Evolutionary conservation across 495 filamentous ascomycete genomes (phyloP).

Genomic region (Penicillium bovifimosum): DNA sequence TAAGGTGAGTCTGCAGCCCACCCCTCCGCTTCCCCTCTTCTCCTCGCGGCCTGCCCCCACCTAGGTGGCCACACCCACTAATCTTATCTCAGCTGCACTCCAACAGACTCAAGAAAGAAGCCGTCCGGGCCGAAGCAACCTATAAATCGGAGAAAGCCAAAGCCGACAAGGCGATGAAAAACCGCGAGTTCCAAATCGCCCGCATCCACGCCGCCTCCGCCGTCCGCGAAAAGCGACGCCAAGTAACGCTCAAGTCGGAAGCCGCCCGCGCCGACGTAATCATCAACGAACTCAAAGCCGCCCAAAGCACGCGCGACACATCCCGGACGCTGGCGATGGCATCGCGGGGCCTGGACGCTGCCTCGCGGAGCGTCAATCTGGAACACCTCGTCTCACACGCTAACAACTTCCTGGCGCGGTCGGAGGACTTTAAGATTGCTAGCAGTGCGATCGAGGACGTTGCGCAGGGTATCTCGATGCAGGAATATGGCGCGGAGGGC

Average conservation of each 20-base stretch:
- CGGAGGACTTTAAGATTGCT: constrained; percentile 46
- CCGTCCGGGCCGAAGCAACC: constrained; percentile 40
- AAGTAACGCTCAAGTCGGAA: constrained; percentile 41
- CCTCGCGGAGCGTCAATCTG: constrained; percentile 41
- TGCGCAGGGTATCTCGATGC: constrained; percentile 41
- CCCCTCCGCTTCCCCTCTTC: neutral
- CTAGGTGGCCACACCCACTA: neutral
- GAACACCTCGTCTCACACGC: constrained; percentile 41
- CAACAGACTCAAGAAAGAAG: constrained; percentile 45
- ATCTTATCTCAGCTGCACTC: constrained; percentile 34
- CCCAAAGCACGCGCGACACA: constrained; percentile 44
- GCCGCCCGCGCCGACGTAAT: constrained; percentile 46
- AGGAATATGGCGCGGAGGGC: constrained; percentile 45
- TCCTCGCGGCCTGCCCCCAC: neutral
- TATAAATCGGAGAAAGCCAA: constrained; percentile 46
- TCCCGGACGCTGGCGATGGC: constrained; percentile 41
- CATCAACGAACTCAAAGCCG: constrained; percentile 47
- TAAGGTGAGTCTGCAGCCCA: constrained; percentile 27
- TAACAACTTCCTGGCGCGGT: constrained; percentile 43
- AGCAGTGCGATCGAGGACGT: constrained; percentile 44
- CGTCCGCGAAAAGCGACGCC: constrained; percentile 44
- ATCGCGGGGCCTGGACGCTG: constrained; percentile 40
- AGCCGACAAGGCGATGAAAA: constrained; percentile 47
- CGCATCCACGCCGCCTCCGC: constrained; percentile 45
- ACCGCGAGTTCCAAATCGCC: constrained; percentile 46